phyloP scores from a whole-genome alignment of 768 basidiomycete species.

The Leucosporidium yakuticum region DNA sequence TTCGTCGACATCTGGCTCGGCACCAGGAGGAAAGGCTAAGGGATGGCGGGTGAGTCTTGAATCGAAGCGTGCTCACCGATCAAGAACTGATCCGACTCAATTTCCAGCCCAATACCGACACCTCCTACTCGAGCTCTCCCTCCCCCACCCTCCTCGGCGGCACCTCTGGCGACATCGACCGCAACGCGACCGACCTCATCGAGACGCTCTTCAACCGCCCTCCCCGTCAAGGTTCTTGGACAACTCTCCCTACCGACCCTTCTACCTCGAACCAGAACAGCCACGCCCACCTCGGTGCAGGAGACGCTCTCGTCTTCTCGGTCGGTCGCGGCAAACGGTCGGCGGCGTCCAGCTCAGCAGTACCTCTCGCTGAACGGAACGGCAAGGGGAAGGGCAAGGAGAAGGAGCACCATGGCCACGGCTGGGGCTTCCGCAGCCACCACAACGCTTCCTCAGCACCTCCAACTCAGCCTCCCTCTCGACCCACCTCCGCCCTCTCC shows the following conservation, averaged over 20 bases:
- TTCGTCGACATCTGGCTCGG: background rate
- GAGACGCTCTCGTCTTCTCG: background rate
- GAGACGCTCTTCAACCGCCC: constrained; percentile 28
- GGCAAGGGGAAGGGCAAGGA: too few relatives aligned
- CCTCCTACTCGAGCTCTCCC: constrained; percentile 2
- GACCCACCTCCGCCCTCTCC: too few relatives aligned
- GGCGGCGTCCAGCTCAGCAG: too few relatives aligned
- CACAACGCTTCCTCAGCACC: too few relatives aligned
- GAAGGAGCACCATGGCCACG: too few relatives aligned
- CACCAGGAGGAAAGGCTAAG: background rate
- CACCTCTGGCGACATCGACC: constrained; percentile 3
- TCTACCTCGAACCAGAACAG: background rate
- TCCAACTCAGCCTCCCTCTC: too few relatives aligned
- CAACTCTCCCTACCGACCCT: background rate
- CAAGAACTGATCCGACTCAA: background rate
- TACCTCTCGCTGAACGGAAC: too few relatives aligned
- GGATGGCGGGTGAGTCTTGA: constrained; percentile 8
- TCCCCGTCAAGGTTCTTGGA: background rate
- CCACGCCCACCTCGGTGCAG: background rate
- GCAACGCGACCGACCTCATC: constrained; percentile 25
- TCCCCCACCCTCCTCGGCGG: background rate
- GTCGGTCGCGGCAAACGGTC: too few relatives aligned
- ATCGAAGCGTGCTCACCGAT: background rate
- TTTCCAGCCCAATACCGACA: background rate
- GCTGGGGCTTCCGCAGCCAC: too few relatives aligned